Evolutionary conservation across 805 yeast genomes (phyloP).

Genomic region (Kuraishia molischiana): DNA sequence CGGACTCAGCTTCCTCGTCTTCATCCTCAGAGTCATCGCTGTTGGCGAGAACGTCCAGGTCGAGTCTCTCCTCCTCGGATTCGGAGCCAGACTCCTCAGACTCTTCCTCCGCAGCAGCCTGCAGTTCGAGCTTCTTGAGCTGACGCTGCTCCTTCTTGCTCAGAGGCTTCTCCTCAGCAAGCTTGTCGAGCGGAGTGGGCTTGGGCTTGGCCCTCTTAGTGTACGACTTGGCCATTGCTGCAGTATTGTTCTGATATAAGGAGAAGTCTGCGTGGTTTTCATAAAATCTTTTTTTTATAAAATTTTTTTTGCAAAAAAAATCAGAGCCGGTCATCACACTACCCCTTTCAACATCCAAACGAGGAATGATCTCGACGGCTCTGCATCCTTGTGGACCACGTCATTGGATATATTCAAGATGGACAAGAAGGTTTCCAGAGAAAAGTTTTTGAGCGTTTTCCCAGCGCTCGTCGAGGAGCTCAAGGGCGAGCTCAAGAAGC

Average conservation of each 20-base stretch:
- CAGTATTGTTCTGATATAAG: too few relatives aligned
- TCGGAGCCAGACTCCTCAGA: slow-evolving; percentile 24
- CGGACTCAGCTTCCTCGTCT: slow-evolving; percentile 9
- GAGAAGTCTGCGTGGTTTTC: too few relatives aligned
- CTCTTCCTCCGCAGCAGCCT: slow-evolving; percentile 22
- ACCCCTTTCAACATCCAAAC: too few relatives aligned
- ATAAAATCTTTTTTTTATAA: too few relatives aligned
- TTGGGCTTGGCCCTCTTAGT: not conserved
- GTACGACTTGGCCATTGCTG: not conserved
- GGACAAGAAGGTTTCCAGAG: slow-evolving; percentile 18
- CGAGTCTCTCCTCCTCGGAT: slow-evolving; percentile 8
- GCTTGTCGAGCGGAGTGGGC: not conserved
- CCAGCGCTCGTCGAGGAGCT: slow-evolving; percentile 74
- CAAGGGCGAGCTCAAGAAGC: slow-evolving; percentile 43
- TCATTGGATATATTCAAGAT: too few relatives aligned
- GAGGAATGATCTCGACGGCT: too few relatives aligned
- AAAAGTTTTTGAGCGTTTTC: slow-evolving; percentile 56
- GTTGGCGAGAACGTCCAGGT: slow-evolving; percentile 14
- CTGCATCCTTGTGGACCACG: too few relatives aligned
- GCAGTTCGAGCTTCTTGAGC: slow-evolving; percentile 37
- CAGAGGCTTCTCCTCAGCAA: slow-evolving; percentile 30
- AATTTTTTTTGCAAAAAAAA: too few relatives aligned
- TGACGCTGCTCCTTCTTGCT: slow-evolving; percentile 59
- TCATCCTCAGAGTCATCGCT: slow-evolving; percentile 22
- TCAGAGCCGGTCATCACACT: too few relatives aligned